Conservation (phyloP, 2,329 filamentous ascomycete species). For the Fusarium sp. region DNA sequence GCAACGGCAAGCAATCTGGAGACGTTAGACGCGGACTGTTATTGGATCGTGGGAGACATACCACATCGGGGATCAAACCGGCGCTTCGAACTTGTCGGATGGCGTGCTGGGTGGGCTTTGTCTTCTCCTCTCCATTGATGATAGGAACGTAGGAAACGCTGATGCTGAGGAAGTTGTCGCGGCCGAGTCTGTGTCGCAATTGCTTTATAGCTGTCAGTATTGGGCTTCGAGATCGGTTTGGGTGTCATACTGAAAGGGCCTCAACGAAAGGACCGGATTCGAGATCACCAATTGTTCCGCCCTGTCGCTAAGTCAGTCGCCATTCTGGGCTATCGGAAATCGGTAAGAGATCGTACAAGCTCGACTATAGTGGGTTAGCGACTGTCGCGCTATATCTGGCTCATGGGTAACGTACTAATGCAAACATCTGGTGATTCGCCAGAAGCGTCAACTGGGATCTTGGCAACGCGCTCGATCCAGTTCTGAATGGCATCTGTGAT, state of each 20-base stretch:
- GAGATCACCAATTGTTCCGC: constrained; percentile 80
- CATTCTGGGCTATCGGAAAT: not conserved
- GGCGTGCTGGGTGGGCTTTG: constrained; percentile 94
- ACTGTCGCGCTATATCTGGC: not conserved
- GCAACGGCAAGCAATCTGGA: constrained; percentile 90
- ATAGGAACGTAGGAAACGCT: constrained; percentile 90
- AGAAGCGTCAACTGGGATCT: constrained; percentile 86
- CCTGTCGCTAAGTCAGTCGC: constrained; percentile 41
- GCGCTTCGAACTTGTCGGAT: constrained; percentile 86
- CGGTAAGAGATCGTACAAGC: constrained; percentile 4
- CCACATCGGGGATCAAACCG: constrained; percentile 76
- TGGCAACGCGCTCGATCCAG: constrained; percentile 88
- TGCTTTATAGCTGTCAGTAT: constrained; percentile 54
- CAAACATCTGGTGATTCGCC: constrained; percentile 88
- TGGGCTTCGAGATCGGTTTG: not conserved
- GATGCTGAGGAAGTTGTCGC: constrained; percentile 86
- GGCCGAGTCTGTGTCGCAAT: constrained; percentile 76
- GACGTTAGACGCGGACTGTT: not conserved
- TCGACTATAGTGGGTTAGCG: constrained; percentile 18
- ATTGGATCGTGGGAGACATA: constrained; percentile 47
- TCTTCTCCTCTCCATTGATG: constrained; percentile 80
- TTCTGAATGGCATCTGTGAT: constrained; percentile 86
- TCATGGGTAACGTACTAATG: constrained; percentile 70
- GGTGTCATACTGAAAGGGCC: constrained; percentile 66
- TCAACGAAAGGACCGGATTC: constrained; percentile 90